Evolutionary conservation across 805 yeast species (phyloP).

Genomic region (Yarrowia divulgata): DNA sequence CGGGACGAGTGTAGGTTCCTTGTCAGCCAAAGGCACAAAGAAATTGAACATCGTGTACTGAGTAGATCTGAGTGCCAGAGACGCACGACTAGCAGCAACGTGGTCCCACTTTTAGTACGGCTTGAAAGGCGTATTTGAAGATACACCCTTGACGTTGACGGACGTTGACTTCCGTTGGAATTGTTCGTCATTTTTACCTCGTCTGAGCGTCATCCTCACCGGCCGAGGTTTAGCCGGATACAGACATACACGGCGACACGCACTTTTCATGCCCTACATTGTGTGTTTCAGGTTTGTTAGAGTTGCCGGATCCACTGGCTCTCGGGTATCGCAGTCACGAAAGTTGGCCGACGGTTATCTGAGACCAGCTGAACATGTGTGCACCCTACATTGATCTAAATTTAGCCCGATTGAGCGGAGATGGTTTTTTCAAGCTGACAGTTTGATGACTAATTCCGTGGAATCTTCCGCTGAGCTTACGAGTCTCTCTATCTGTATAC

Average conservation of each 20-base stretch:
- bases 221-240: too few species aligned
- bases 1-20: too few species aligned
- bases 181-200: too few species aligned
- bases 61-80: not conserved
- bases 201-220: not conserved
- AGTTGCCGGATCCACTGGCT: constrained; percentile 1
- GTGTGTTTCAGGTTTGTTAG: constrained; percentile 9
- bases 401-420: not conserved
- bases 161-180: not conserved
- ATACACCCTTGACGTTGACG: not conserved
- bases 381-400: not conserved
- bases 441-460: not conserved
- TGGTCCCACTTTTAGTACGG: too few species aligned
- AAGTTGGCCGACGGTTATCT: constrained; percentile 8
- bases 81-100: not conserved
- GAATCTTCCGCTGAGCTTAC: not conserved
- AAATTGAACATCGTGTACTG: not conserved
- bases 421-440: too few species aligned
- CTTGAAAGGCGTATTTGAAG: not conserved
- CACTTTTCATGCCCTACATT: constrained; percentile 7
- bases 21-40: too few species aligned
- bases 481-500: not conserved
- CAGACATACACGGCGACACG: not conserved
- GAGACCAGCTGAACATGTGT: constrained; percentile 21
- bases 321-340: constrained; percentile 4